Evolutionary conservation across 2,329 filamentous ascomycete genomes (phyloP).

Genomic region (Chalaropsis ovoidea): DNA sequence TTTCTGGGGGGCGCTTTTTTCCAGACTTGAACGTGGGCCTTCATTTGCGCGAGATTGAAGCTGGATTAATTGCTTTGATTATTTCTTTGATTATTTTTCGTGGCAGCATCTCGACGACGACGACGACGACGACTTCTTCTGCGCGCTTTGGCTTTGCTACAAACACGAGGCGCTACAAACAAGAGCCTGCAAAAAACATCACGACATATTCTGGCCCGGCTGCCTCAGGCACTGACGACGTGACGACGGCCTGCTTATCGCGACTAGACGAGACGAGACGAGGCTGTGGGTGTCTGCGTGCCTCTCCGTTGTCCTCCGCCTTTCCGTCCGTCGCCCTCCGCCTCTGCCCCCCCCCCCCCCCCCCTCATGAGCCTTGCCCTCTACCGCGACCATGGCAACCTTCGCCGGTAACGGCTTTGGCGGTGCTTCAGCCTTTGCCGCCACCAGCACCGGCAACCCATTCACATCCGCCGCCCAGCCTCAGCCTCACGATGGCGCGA

Average conservation of each 20-base stretch:
- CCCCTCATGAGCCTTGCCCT: not conserved
- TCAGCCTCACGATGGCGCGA: not conserved
- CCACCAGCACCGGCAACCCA: constrained; percentile 6
- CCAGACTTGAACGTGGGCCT: not conserved
- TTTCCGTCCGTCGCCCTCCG: not conserved
- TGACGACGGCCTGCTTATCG: no score
- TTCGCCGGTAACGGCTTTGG: constrained; percentile 23
- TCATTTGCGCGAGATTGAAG: not conserved
- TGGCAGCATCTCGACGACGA: no score
- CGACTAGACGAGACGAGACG: no score
- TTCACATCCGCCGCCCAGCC: constrained; percentile 14
- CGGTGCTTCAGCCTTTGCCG: constrained; percentile 12
- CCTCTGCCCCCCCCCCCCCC: not conserved
- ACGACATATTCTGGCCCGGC: no score
- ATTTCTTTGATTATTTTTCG: not conserved
- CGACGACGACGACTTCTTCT: no score
- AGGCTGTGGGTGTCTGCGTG: not conserved
- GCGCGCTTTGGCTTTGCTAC: no score
- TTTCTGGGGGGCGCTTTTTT: not conserved
- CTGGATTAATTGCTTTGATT: not conserved
- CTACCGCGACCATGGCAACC: constrained; percentile 19
- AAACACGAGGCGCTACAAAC: no score
- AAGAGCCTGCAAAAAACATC: no score
- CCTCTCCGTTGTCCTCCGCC: not conserved
- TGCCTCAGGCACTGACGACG: no score